phyloP scores from a whole-genome alignment of 2,329 filamentous ascomycete genomes.

The Ploettnerulaceae sp. region DNA sequence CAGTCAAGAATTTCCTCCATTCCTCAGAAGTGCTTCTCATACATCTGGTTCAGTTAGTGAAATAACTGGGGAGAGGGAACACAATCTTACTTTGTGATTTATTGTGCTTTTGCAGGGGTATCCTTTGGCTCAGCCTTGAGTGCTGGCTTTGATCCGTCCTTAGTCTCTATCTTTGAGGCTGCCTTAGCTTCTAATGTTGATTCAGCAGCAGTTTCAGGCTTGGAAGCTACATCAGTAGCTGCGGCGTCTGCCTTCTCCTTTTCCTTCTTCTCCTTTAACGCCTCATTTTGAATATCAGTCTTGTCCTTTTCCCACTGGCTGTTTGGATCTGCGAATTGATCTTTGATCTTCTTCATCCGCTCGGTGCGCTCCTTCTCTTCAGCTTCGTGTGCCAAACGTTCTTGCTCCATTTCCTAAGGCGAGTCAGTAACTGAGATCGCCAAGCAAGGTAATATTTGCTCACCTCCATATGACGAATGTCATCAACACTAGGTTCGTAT shows the following conservation, averaged over 20 bases:
- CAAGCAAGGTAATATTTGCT: slow-evolving; percentile 14
- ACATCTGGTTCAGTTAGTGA: background rate
- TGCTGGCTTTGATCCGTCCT: slow-evolving; percentile 6
- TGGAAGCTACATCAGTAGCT: slow-evolving; percentile 9
- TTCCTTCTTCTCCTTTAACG: slow-evolving; percentile 54
- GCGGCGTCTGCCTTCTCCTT: slow-evolving; percentile 35
- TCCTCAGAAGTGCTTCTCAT: background rate
- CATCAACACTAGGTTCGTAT: slow-evolving; percentile 97
- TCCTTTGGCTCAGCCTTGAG: slow-evolving; percentile 4
- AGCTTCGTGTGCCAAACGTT: slow-evolving; percentile 71
- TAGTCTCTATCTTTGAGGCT: slow-evolving; percentile 12
- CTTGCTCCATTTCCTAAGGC: slow-evolving; percentile 81
- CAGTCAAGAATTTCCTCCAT: background rate
- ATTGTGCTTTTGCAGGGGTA: background rate
- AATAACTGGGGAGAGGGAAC: no score
- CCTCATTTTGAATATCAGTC: slow-evolving; percentile 66
- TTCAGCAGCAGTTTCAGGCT: slow-evolving; percentile 1
- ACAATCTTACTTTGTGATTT: background rate
- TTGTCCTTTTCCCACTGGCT: slow-evolving; percentile 90
- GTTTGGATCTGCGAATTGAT: slow-evolving; percentile 71
- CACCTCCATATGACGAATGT: slow-evolving; percentile 93
- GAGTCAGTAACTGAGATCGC: slow-evolving; percentile 17
- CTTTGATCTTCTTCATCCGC: slow-evolving; percentile 71
- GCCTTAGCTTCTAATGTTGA: slow-evolving; percentile 6
- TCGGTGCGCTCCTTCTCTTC: slow-evolving; percentile 73